These are phyloP conservation scores for Themeda triandra DNA, from an alignment of 176 grass and related monocot genomes.

Conservation along the genomic window DNA sequence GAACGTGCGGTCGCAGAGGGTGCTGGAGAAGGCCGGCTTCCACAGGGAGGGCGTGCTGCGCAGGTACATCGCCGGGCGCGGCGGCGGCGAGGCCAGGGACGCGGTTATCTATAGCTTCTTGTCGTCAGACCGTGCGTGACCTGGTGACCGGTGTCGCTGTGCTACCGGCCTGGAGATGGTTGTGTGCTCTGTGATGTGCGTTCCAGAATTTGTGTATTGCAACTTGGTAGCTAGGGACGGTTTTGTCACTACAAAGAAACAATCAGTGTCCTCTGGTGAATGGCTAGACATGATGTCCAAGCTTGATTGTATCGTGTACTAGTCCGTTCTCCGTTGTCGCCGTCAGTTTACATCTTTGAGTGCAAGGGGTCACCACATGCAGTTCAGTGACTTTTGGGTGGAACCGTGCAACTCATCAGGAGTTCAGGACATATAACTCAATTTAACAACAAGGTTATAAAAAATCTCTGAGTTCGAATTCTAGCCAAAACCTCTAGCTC, in stretches of 20 bases:
- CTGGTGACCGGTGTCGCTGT: background rate
- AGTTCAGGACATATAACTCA: background rate
- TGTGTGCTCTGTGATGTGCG: background rate
- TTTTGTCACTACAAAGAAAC: background rate
- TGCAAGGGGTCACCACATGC: background rate
- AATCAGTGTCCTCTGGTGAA: background rate
- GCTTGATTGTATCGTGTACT: no score
- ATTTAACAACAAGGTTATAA: background rate
- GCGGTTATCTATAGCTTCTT: slow-evolving; percentile 53
- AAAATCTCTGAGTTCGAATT: no score
- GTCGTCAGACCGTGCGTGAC: slow-evolving; percentile 12
- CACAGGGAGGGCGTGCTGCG: slow-evolving; percentile 45
- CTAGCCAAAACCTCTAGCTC: no score
- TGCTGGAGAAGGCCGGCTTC: slow-evolving; percentile 65
- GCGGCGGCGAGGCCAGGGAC: slow-evolving; percentile 9
- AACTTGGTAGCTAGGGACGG: background rate
- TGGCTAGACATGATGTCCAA: background rate
- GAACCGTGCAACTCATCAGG: no score
- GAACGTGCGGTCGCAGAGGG: slow-evolving; percentile 49
- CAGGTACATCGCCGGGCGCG: slow-evolving; percentile 14
- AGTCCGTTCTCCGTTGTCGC: no score
- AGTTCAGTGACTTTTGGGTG: background rate
- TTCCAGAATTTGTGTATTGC: background rate
- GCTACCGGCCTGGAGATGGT: background rate
- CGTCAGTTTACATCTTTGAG: background rate